Conservation (phyloP, 1,284 basidiomycete genomes). For the Leucoagaricus sp. region DNA sequence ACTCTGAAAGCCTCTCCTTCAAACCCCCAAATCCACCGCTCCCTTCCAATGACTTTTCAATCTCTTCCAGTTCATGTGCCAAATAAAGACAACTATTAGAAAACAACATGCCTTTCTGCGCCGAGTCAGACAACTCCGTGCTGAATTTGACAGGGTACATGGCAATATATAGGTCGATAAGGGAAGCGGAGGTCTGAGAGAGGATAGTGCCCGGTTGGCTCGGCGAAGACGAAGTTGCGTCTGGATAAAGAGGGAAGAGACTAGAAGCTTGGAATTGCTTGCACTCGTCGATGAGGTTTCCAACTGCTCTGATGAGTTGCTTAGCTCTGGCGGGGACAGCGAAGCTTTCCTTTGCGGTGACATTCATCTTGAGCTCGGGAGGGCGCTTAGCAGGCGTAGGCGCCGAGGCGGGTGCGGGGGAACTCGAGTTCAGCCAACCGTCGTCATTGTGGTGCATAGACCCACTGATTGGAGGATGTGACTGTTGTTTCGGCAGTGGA, state of each 20-base stretch:
- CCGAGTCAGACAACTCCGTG: conserved; percentile 47
- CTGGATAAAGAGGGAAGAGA: conserved; percentile 44
- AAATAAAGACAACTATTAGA: conserved; percentile 88
- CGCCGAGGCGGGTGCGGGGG: conserved; percentile 9
- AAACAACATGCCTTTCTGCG: conserved; percentile 74
- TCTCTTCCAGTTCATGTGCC: conserved; percentile 44
- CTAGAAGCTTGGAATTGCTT: conserved; percentile 54
- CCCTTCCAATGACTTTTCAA: conserved; percentile 29
- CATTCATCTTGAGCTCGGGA: conserved; percentile 4
- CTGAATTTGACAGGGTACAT: conserved; percentile 76
- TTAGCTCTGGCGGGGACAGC: conserved; percentile 50
- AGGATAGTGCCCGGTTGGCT: conserved; percentile 47
- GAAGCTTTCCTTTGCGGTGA: conserved; percentile 7
- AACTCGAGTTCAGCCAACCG: neutral
- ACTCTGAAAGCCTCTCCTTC: conserved; percentile 52
- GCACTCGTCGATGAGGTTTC: conserved; percentile 60
- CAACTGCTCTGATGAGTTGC: conserved; percentile 59
- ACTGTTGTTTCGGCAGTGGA: neutral
- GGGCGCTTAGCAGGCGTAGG: conserved; percentile 1
- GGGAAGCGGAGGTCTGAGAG: conserved; percentile 61
- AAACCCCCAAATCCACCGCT: conserved; percentile 26
- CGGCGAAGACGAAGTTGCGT: conserved; percentile 29
- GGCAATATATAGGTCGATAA: conserved; percentile 82
- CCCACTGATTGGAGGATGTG: neutral
- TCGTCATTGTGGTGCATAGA: conserved; percentile 13